Percentiles rank a stretch among this genome's conserved stretches.
phyloP scores from a whole-genome alignment of 2,329 filamentous ascomycete species.

The Apiospora malaysiana region DNA sequence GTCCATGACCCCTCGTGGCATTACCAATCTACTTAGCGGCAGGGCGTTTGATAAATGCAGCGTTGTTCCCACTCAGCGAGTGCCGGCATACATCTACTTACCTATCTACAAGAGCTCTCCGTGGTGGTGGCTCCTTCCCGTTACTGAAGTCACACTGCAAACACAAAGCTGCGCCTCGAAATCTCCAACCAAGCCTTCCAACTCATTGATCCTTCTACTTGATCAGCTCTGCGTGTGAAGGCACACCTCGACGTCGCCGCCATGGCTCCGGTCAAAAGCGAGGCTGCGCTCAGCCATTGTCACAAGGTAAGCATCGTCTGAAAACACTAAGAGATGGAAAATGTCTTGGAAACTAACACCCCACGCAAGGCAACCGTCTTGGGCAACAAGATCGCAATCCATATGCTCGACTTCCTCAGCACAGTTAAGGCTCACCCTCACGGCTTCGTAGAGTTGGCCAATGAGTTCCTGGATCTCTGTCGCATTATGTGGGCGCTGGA shows the following conservation, averaged over 20 bases:
- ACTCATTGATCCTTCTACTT: neutral
- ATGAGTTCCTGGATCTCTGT: constrained; percentile 71
- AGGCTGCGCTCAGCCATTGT: constrained; percentile 36
- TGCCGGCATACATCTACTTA: neutral
- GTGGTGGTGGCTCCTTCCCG: neutral
- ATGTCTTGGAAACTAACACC: constrained; percentile 26
- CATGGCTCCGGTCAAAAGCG: constrained; percentile 35
- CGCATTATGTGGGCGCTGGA: constrained; percentile 73
- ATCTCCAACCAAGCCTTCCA: neutral
- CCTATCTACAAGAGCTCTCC: neutral
- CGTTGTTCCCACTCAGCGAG: neutral
- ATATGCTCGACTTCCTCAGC: constrained; percentile 68
- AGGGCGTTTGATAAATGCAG: neutral
- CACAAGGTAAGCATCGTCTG: constrained; percentile 37
- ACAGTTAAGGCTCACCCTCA: constrained; percentile 59
- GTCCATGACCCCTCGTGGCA: neutral
- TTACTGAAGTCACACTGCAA: neutral
- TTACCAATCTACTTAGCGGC: neutral
- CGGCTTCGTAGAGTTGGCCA: constrained; percentile 64
- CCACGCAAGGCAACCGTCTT: constrained; percentile 58
- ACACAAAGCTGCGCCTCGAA: neutral
- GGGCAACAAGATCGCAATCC: constrained; percentile 68
- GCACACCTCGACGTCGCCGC: neutral
- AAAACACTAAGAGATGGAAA: neutral
- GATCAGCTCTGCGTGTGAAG: neutral